Base-by-base conservation (phyloP, 2,329 filamentous ascomycete species). In the Alternaria infectoria region DNA sequence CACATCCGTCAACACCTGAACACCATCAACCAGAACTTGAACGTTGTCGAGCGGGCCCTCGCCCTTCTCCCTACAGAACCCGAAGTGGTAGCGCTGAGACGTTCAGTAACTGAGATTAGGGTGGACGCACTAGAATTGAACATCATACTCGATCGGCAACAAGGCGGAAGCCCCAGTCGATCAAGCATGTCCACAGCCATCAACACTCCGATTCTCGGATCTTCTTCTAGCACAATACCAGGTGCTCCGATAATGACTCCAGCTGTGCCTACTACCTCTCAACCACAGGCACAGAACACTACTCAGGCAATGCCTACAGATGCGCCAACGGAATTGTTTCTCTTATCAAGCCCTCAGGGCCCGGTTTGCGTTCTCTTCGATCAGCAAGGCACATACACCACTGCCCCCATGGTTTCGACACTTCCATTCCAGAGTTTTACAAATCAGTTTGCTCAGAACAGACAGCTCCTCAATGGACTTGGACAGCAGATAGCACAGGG, bases 361-460 rank as follows among this genome's bases (percentile, higher is more conserved):
- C 77, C 78, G 0, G 75, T 79, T 15, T 77, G 76, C 12, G 62
- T 80, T 30, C 62, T 80, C 3, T 79, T 77, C 55, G 74, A 80
- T 28, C 75, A 78, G 47, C 69, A 70, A 19, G 77, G 77, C 12
- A 78, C 75, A 1, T 80, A 78, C 59, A 74, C 69, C 5, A 80
- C 76, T 5, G 70, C 75, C 2, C 77, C 76, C 3, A 69, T 77
- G 56, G 59, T 69, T 0, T 58, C 73, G 0, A 75, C 69, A 4
- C 59, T 77, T 13, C 69, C 75, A 5, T 75, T 77, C 12, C 73
- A 77, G 26, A 59, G 69, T 5, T 80, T 79, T 54, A 70, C 72
- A 12, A 72, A 73, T 54, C 77, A 80, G 15, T 80, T 79, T 64
- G 64, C 69, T 21, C 62, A 70, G 3, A 79, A 79, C 52, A 67